Evolutionary conservation across 345 rosid genomes (phyloP).

Genomic region (Pugionium dolabratum): DNA sequence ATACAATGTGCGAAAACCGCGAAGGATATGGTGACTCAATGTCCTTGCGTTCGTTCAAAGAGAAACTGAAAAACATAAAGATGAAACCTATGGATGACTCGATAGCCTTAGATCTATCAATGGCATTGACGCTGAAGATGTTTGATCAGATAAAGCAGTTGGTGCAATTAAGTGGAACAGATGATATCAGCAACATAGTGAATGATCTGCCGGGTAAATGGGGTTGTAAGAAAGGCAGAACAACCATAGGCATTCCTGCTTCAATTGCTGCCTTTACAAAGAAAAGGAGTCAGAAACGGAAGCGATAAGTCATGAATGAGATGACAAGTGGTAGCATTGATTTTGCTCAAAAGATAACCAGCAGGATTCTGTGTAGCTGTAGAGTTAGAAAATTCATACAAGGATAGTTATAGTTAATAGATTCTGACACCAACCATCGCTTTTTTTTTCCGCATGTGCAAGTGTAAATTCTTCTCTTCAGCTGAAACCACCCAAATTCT

Average conservation of each 20-base stretch:
- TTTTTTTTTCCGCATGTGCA: neutral
- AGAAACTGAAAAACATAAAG: constrained; percentile 53
- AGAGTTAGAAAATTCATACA: constrained; percentile 25
- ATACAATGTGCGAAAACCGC: constrained; percentile 55
- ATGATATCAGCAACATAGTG: constrained; percentile 61
- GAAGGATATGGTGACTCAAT: constrained; percentile 53
- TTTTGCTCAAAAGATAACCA: neutral
- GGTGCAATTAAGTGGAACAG: constrained; percentile 58
- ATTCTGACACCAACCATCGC: neutral
- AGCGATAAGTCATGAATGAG: constrained; percentile 34
- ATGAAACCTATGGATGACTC: constrained; percentile 81
- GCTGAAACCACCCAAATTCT: neutral
- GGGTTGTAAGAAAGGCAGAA: constrained; percentile 77
- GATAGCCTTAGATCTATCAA: constrained; percentile 60
- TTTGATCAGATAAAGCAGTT: constrained; percentile 74
- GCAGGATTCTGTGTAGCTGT: constrained; percentile 8
- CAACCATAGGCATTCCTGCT: constrained; percentile 74
- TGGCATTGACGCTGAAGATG: constrained; percentile 80
- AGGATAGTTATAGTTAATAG: constrained; percentile 19
- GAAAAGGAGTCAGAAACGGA: constrained; percentile 34
- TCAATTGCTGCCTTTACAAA: constrained; percentile 44
- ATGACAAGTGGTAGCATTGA: constrained; percentile 26
- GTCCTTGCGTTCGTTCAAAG: constrained; percentile 67
- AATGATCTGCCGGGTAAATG: constrained; percentile 69
- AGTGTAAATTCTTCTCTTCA: constrained; percentile 30